phyloP scores from a whole-genome alignment of 441 rosid genomes.

The Adansonia grandidieri region DNA sequence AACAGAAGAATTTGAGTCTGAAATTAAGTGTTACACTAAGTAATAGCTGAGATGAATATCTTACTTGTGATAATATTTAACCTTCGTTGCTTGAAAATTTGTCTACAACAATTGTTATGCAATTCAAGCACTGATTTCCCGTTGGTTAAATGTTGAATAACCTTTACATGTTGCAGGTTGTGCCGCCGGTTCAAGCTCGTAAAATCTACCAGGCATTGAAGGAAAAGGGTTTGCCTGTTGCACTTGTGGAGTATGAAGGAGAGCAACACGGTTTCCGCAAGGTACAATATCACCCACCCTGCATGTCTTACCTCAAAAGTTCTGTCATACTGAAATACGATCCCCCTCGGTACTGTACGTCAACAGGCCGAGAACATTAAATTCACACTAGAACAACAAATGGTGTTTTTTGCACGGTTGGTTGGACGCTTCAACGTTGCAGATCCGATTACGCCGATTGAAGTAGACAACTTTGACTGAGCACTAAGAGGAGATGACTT shows the following conservation, averaged over 20 bases:
- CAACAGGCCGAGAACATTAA: slow-evolving; percentile 86
- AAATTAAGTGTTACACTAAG: not conserved
- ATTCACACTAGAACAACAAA: slow-evolving; percentile 84
- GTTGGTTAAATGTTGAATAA: not conserved
- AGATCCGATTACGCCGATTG: slow-evolving; percentile 69
- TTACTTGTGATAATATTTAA: not conserved
- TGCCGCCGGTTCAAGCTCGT: slow-evolving; percentile 83
- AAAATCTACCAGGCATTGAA: slow-evolving; percentile 74
- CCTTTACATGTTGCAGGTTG: slow-evolving; percentile 55
- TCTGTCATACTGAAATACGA: too few relatives aligned
- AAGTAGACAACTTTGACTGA: slow-evolving; percentile 71
- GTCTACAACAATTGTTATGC: not conserved
- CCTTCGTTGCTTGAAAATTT: not conserved
- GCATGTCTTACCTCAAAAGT: slow-evolving; percentile 14
- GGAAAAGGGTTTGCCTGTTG: slow-evolving; percentile 86
- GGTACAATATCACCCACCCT: slow-evolving; percentile 43
- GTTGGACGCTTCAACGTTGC: slow-evolving; percentile 69
- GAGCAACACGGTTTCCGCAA: slow-evolving; percentile 93
- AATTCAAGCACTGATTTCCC: slow-evolving; percentile 2
- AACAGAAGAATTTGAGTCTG: not conserved
- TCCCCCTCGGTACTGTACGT: not conserved
- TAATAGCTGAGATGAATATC: not conserved
- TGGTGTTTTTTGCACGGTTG: slow-evolving; percentile 79
- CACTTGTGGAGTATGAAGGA: slow-evolving; percentile 89
- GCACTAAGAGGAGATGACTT: slow-evolving; percentile 5